These are phyloP conservation scores for Phytophthora tubulina DNA, from an alignment of 352 stramenopile species.

Conservation along the genomic window DNA sequence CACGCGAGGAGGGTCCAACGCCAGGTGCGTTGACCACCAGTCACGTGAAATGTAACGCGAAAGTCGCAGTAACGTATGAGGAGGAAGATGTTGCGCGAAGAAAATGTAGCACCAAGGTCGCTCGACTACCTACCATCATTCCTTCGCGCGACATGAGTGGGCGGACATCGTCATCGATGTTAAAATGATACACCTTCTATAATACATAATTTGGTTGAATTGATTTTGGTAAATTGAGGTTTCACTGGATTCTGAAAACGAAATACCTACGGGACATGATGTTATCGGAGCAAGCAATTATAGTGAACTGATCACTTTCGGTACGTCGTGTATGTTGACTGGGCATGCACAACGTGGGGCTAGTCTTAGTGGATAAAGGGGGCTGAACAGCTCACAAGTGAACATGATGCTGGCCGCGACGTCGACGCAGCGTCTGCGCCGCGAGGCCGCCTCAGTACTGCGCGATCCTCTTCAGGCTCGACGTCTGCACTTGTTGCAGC, in stretches of 20 bases:
- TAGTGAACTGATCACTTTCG: too few species aligned
- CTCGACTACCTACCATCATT: conserved; percentile 6
- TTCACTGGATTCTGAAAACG: too few species aligned
- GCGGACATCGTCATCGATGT: not conserved
- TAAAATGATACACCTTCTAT: not conserved
- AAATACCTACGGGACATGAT: too few species aligned
- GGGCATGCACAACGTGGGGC: conserved; percentile 25
- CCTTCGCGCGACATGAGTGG: conserved; percentile 15
- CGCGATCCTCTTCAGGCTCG: conserved; percentile 62
- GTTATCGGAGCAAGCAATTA: too few species aligned
- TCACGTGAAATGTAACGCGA: conserved; percentile 50
- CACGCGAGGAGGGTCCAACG: too few species aligned
- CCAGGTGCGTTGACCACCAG: conserved; percentile 20
- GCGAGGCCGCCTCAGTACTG: conserved; percentile 60
- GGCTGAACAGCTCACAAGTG: conserved; percentile 9
- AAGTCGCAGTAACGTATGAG: conserved; percentile 28
- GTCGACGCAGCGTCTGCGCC: conserved; percentile 76
- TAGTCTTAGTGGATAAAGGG: conserved; percentile 40
- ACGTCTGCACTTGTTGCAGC: conserved; percentile 78
- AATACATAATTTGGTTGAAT: not conserved
- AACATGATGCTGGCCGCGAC: conserved; percentile 48
- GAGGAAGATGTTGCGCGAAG: conserved; percentile 7
- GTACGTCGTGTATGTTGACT: conserved; percentile 12
- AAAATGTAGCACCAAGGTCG: conserved; percentile 1
- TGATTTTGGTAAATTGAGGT: too few species aligned